Evolutionary conservation across 805 yeast genomes (phyloP), one percentile per base, ranked within the genome.

Genomic region (Candida ascalaphidarum): DNA sequence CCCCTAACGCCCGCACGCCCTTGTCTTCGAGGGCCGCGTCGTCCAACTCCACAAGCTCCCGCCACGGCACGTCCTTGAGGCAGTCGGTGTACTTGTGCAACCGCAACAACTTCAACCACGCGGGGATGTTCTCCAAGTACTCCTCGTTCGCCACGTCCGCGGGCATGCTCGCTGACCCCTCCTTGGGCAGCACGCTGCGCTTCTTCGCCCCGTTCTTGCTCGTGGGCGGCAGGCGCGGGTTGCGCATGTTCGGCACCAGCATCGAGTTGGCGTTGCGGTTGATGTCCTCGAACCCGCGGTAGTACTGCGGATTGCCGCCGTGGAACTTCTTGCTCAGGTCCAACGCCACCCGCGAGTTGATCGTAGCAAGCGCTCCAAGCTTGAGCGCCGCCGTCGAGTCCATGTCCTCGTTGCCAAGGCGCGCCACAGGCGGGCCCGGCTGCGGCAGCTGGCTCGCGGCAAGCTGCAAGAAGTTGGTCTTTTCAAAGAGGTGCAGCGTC

Each of bases 1-100:
- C 99, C 5, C 99, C 99, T 40, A 92, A 66, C 0, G 98, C 96
- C 40, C 77, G 72, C 22, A 92, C 96, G 5, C 99, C 99, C 33
- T 76, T 66, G 3, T 65, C 67, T 39, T 79, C 85, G 44, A 92
- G 65, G 33, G 75, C 71, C 4, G 58, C 68, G 49, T 89, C 95
- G 34, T 64, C 64, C 39, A 82, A 61, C 39, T 73, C 72, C 34
- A 92, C 70, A 61, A 92, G 66, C 25, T 80, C 82, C 37, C 68
- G 62, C 97, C 98, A 92, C 15, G 70, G 65, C 38, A 79, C 64
- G 36, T 74, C 77, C 43, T 79, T 74, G 38, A 92, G 65, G 33
- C 81, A 81, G 20, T 77, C 86, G 1, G 97, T 88, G 59, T 92
- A 92, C 56, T 92, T 92, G 65, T 92, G 99, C 45, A 92, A 66